Percentiles rank a stretch among this genome's conserved stretches.
Evolutionary conservation across 164 flowering plant genomes (phyloP).

Genomic region (Magnolia sinica): DNA sequence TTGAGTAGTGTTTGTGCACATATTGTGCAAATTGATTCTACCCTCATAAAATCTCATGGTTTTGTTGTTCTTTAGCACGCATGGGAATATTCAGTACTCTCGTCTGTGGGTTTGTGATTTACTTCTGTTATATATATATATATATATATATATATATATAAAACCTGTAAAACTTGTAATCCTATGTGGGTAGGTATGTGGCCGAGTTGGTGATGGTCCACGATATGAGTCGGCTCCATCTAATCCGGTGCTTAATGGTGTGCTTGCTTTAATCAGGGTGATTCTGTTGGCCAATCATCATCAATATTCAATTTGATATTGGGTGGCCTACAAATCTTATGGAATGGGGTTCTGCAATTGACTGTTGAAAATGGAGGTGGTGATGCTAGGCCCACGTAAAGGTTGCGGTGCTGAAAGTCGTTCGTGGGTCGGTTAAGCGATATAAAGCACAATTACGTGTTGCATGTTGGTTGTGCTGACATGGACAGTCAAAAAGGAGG

Average conservation of each 20-base stretch:
- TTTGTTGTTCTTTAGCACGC: background rate
- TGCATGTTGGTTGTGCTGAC: background rate
- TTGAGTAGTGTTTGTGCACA: background rate
- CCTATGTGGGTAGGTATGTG: background rate
- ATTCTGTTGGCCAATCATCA: background rate
- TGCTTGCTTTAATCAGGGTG: background rate
- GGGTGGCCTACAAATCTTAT: background rate
- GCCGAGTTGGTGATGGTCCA: background rate
- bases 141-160: too few species aligned
- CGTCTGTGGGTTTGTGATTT: background rate
- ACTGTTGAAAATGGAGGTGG: background rate
- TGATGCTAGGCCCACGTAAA: background rate
- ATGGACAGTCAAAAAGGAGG: background rate
- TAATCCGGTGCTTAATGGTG: background rate
- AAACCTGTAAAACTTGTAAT: background rate
- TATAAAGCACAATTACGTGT: background rate
- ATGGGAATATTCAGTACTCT: background rate
- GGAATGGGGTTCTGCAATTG: background rate
- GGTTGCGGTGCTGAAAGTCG: background rate
- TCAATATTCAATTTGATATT: conserved; percentile 5
- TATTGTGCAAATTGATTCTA: conserved; percentile 2
- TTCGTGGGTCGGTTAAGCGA: background rate
- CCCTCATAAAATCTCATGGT: background rate
- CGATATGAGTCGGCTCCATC: background rate
- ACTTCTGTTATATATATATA: background rate